These are phyloP conservation scores for Coniochaeta sp. DNA, from an alignment of 2,329 filamentous ascomycete genomes.

Conservation along the genomic window DNA sequence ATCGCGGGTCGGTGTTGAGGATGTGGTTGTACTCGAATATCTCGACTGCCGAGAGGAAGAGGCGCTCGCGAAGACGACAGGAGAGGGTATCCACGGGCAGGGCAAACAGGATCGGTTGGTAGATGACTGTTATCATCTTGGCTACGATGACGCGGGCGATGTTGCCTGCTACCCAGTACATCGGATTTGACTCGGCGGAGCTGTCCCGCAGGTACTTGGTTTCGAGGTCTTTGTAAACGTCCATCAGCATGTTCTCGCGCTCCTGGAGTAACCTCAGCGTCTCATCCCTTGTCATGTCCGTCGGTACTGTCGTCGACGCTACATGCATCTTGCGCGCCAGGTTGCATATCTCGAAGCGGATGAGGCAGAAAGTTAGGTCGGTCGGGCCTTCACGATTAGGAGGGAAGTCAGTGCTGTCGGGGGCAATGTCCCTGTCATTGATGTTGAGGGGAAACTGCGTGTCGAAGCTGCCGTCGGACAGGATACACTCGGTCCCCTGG, in stretches of 20 bases:
- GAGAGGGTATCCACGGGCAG: slow-evolving; percentile 24
- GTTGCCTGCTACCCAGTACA: slow-evolving; percentile 45
- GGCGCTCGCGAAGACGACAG: slow-evolving; percentile 21
- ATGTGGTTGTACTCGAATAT: slow-evolving; percentile 49
- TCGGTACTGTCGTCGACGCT: slow-evolving; percentile 24
- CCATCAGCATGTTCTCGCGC: slow-evolving; percentile 27
- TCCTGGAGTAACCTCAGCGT: slow-evolving; percentile 28
- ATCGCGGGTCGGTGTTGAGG: slow-evolving; percentile 41
- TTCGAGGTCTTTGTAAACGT: slow-evolving; percentile 35
- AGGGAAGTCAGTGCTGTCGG: slow-evolving; percentile 40
- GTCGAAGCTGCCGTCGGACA: slow-evolving; percentile 39
- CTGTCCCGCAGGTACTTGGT: slow-evolving; percentile 45
- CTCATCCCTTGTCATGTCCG: slow-evolving; percentile 21
- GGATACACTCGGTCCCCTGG: slow-evolving; percentile 44
- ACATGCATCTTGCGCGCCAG: slow-evolving; percentile 30
- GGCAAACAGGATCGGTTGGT: slow-evolving; percentile 42
- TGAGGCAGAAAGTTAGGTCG: slow-evolving; percentile 40
- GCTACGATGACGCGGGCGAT: slow-evolving; percentile 42
- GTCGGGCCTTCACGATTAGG: slow-evolving; percentile 42
- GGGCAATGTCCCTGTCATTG: slow-evolving; percentile 44
- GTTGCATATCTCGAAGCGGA: slow-evolving; percentile 35
- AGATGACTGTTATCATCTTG: slow-evolving; percentile 48
- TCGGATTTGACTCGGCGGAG: slow-evolving; percentile 33
- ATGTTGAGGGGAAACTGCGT: slow-evolving; percentile 50
- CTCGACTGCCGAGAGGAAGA: slow-evolving; percentile 45